Evolutionary conservation across 164 flowering plant species (phyloP).

Genomic region (Aristolochia contorta): DNA sequence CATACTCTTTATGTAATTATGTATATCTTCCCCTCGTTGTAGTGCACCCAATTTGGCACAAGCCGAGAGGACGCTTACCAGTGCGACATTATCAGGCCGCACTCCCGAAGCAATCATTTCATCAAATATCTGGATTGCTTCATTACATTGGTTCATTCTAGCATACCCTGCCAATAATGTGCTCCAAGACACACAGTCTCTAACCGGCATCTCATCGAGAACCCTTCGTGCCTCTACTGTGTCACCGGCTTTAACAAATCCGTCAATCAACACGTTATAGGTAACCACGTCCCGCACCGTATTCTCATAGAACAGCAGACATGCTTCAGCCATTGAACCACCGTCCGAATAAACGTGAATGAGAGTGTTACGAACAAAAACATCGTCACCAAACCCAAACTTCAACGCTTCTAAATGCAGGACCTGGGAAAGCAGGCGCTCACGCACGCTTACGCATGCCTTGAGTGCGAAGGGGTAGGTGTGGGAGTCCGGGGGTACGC

Average conservation of each 20-base stretch:
- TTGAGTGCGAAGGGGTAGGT: conserved; percentile 59
- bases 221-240: conserved; percentile 27
- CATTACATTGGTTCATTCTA: conserved; percentile 21
- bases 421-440: conserved; percentile 14
- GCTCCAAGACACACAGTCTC: conserved; percentile 59
- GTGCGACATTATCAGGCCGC: conserved; percentile 38
- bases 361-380: conserved; percentile 43
- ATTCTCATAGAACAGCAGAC: conserved; percentile 33
- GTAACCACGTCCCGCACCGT: conserved; percentile 38
- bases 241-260: conserved; percentile 45
- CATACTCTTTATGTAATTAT: conserved; percentile 27
- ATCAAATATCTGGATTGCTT: conserved; percentile 39
- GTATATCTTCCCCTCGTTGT: conserved; percentile 41
- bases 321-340: conserved; percentile 21
- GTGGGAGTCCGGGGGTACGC: conserved; percentile 49
- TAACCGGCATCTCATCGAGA: conserved; percentile 42
- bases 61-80: conserved; percentile 54
- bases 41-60: conserved; percentile 58
- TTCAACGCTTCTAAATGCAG: conserved; percentile 43
- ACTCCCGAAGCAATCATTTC: conserved; percentile 29
- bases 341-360: conserved; percentile 27
- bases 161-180: conserved; percentile 64
- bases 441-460: conserved; percentile 26
- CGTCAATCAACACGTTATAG: conserved; percentile 50
- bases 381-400: conserved; percentile 37